Evolutionary conservation across 192 early-diverging fungal genomes (phyloP).

Genomic region (Umbelopsis vinacea): DNA sequence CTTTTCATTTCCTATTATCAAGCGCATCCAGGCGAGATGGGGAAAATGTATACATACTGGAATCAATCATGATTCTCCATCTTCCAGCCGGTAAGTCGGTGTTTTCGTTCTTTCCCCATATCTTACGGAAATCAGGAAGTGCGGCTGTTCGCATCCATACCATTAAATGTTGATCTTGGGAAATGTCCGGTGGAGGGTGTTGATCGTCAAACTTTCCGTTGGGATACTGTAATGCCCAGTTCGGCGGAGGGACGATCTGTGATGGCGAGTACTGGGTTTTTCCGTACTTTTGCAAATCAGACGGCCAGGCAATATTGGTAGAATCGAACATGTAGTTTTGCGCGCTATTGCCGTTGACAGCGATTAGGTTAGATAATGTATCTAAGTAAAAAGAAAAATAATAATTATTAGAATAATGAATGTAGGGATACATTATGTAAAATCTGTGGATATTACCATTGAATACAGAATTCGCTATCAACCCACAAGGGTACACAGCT

Average conservation of each 20-base stretch:
- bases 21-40: background rate
- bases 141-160: constrained; percentile 98
- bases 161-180: constrained; percentile 77
- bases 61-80: constrained; percentile 70
- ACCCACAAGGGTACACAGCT: constrained; percentile 85
- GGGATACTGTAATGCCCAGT: constrained; percentile 75
- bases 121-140: constrained; percentile 91
- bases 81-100: constrained; percentile 63
- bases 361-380: constrained; percentile 29
- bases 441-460: constrained; percentile 58
- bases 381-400: constrained; percentile 19
- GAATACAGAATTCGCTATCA: constrained; percentile 91
- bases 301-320: constrained; percentile 85
- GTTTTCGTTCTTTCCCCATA: constrained; percentile 79
- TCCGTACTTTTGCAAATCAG: constrained; percentile 77
- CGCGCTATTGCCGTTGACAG: background rate
- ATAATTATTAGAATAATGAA: too few species aligned
- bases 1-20: background rate
- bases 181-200: constrained; percentile 66
- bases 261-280: constrained; percentile 54
- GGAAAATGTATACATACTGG: constrained; percentile 56
- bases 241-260: constrained; percentile 78
- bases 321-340: constrained; percentile 56
- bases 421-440: too few species aligned
- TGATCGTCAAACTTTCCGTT: constrained; percentile 46